Conservation (phyloP, 305 asterid species). For the Andrographis paniculata region DNA sequence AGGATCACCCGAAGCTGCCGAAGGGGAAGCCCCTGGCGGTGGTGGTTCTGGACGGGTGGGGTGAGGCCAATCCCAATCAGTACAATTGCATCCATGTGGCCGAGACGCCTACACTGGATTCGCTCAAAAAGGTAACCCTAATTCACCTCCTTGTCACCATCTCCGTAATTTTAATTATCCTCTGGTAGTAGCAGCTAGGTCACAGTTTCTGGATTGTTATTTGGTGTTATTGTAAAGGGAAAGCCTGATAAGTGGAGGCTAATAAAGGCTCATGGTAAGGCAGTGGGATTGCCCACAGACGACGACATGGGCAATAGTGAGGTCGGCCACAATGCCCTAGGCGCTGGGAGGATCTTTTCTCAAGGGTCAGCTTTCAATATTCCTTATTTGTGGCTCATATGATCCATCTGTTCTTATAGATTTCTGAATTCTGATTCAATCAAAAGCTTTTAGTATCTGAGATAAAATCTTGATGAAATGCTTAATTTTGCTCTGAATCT, state of each 20-base stretch:
- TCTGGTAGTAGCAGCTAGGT: too few species aligned
- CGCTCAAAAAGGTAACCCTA: constrained; percentile 61
- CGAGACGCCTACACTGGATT: constrained; percentile 71
- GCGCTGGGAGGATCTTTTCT: constrained; percentile 76
- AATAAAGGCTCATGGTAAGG: constrained; percentile 70
- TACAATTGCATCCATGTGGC: constrained; percentile 40
- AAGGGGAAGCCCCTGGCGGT: constrained; percentile 51
- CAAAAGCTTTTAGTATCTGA: too few species aligned
- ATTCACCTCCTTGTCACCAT: too few species aligned
- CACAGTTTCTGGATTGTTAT: neutral
- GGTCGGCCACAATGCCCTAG: constrained; percentile 88
- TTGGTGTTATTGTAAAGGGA: constrained; percentile 44
- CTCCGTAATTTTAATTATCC: too few species aligned
- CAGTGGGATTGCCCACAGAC: constrained; percentile 74
- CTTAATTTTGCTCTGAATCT: too few species aligned
- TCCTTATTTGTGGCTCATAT: too few species aligned
- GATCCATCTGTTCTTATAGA: too few species aligned
- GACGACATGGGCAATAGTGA: constrained; percentile 88
- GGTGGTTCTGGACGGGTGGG: constrained; percentile 79
- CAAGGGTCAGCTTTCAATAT: constrained; percentile 67
- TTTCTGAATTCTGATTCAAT: too few species aligned
- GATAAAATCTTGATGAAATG: too few species aligned
- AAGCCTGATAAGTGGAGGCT: constrained; percentile 76
- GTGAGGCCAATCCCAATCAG: constrained; percentile 58
- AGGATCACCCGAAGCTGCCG: constrained; percentile 9